phyloP scores from a whole-genome alignment of 495 filamentous ascomycete species.

The Penicillium daleae region DNA sequence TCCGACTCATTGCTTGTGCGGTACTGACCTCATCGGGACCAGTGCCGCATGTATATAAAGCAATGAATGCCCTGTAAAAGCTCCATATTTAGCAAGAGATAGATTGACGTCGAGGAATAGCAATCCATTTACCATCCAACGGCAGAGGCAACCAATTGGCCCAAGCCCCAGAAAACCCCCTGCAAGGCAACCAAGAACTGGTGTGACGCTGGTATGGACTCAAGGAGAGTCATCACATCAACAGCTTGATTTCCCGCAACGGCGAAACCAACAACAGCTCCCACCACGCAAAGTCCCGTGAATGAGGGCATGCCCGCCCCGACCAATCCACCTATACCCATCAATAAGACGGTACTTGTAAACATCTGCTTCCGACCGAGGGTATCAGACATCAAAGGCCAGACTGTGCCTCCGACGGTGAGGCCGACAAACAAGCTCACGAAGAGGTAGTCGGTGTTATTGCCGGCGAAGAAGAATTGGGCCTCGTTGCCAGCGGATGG shows the following conservation, averaged over 20 bases:
- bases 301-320: constrained; percentile 32
- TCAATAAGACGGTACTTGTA: constrained; percentile 30
- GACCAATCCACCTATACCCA: constrained; percentile 32
- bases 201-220: constrained; percentile 30
- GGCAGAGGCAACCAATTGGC: constrained; percentile 25
- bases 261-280: constrained; percentile 31
- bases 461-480: constrained; percentile 20
- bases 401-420: constrained; percentile 25
- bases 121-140: constrained; percentile 27
- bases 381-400: constrained; percentile 32
- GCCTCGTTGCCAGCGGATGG: constrained; percentile 24
- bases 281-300: constrained; percentile 26
- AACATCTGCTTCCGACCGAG: constrained; percentile 32
- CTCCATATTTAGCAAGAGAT: constrained; percentile 5
- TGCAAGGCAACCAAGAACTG: constrained; percentile 27
- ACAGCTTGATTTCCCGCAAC: constrained; percentile 30
- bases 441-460: constrained; percentile 20
- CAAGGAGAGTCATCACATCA: constrained; percentile 25
- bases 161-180: constrained; percentile 26
- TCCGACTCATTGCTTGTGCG: constrained; percentile 11
- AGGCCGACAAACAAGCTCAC: constrained; percentile 29
- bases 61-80: constrained; percentile 28
- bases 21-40: constrained; percentile 30
- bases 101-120: neutral
- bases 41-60: constrained; percentile 42